phyloP scores from a whole-genome alignment of 2,329 filamentous ascomycete genomes.

The Chaetomium globosum region DNA sequence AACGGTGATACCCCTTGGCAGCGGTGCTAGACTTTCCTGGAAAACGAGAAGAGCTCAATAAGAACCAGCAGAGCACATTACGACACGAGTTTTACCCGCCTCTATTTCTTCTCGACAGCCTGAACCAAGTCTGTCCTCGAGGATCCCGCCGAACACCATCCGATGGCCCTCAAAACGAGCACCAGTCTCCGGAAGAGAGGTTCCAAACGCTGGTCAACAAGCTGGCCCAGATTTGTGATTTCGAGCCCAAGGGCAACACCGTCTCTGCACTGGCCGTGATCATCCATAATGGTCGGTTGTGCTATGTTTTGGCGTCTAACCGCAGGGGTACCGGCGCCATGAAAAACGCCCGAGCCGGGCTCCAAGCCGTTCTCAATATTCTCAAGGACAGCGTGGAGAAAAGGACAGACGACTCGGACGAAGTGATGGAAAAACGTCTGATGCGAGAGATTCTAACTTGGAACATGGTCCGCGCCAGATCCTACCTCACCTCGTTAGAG shows the following conservation, averaged over 20 bases:
- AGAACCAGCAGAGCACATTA: conserved; percentile 5
- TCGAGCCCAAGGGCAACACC: conserved; percentile 22
- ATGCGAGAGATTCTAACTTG: conserved; percentile 5
- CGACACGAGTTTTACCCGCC: conserved; percentile 22
- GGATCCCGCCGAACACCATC: conserved; percentile 3
- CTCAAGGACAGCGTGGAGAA: conserved; percentile 14
- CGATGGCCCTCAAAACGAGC: conserved; percentile 21
- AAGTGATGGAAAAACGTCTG: conserved; percentile 3
- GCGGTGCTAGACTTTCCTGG: conserved; percentile 14
- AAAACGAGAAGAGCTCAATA: conserved; percentile 1
- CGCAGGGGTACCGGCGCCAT: neutral
- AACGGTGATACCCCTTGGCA: neutral
- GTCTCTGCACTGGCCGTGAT: conserved; percentile 22
- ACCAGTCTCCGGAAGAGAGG: conserved; percentile 25
- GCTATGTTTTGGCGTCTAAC: conserved; percentile 27
- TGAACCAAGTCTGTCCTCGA: conserved; percentile 18
- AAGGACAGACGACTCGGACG: conserved; percentile 3
- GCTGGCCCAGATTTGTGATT: conserved; percentile 27
- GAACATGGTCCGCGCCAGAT: conserved; percentile 19
- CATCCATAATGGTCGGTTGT: conserved; percentile 7
- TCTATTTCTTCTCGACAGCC: conserved; percentile 20
- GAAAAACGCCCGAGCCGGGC: conserved; percentile 15
- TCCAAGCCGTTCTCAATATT: conserved; percentile 10
- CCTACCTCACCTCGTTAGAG: neutral
- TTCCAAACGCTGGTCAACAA: conserved; percentile 30